Evolutionary conservation across 2,329 filamentous ascomycete species (phyloP).

Genomic region (Coniochaeta ligniaria): DNA sequence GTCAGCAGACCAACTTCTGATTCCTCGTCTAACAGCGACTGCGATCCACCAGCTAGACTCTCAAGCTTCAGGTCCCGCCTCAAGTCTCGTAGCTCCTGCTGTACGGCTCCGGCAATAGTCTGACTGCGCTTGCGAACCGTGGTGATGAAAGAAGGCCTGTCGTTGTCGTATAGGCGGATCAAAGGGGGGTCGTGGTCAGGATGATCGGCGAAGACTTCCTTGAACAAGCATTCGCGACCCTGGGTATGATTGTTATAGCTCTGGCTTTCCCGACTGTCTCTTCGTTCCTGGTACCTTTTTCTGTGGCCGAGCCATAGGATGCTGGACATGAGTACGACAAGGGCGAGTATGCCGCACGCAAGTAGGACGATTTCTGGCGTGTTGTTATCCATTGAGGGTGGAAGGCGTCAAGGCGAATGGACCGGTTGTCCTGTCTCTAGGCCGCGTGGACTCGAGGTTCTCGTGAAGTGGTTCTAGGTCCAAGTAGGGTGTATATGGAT

Average conservation of each 20-base stretch:
- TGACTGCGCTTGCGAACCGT: slow-evolving; percentile 6
- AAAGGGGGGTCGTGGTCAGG: slow-evolving; percentile 12
- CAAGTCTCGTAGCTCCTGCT: slow-evolving; percentile 5
- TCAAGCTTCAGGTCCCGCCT: background rate
- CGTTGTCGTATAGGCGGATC: slow-evolving; percentile 3
- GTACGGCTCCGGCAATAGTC: slow-evolving; percentile 3
- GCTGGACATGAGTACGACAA: slow-evolving; percentile 23
- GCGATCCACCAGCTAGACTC: too few species aligned
- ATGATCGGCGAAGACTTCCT: background rate
- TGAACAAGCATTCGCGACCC: background rate
- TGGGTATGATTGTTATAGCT: background rate
- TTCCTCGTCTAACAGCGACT: background rate
- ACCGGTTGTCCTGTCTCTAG: background rate
- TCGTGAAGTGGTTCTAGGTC: background rate
- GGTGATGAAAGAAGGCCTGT: background rate
- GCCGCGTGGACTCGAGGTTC: background rate
- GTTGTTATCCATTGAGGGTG: slow-evolving; percentile 13
- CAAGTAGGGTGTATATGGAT: background rate
- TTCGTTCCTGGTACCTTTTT: slow-evolving; percentile 7
- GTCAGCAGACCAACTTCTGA: background rate
- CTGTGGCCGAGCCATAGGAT: slow-evolving; percentile 21
- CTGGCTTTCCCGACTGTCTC: background rate
- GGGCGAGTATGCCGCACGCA: slow-evolving; percentile 21
- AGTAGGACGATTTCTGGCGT: slow-evolving; percentile 26
- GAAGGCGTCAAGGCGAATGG: background rate